Evolutionary conservation across 2,329 filamentous ascomycete genomes (phyloP), one percentile per base, ranked within the genome.

Genomic region (Pseudocercospora fuligena): DNA sequence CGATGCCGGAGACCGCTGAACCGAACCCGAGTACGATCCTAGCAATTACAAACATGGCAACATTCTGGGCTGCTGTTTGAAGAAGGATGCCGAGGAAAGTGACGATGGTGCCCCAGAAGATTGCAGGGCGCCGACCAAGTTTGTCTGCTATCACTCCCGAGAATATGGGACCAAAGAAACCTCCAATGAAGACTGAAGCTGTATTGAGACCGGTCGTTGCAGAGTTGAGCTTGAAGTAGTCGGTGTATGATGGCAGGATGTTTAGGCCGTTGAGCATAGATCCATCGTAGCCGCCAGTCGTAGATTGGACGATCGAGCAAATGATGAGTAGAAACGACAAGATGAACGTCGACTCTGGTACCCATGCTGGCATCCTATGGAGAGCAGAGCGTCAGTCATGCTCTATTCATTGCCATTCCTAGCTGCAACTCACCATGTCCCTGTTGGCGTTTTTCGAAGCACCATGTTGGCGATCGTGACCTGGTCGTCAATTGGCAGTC

Each of bases 191-290:
- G n/a, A 84, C 81, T 1, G 84, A 83, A 0, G 85, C 82, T 4
- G 85, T 88, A 69, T 87, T 87, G 16, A 88, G 79, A 3, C 83
- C 85, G 0, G 80, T 84, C 0, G 85, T 86, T 0, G 83, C 82
- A 0, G 82, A 74, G n/a, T 77, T 87, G 7, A 88, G 81, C 3
- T 81, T 70, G 76, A 88, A 88, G 73, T 88, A 88, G 43, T 86
- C 79, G 0, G 80, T 82, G 72, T 88, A 88, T 0, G 81, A 82
- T 0, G 85, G 85, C 16, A 88, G 73, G 65, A 88, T 87, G 65
- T 87, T 85, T 25, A 89, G 79, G 0, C 84, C 85, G 66, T 87
- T 87, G 76, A 87, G 78, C 78, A 87, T 84, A 2, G 83, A 85
- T 1, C 81, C 81, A 83, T 80, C 57, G 77, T 78, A 36, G 71